Base-by-base conservation (phyloP, 2,329 filamentous ascomycete species). In the Phaeophleospora eucalypticola region DNA sequence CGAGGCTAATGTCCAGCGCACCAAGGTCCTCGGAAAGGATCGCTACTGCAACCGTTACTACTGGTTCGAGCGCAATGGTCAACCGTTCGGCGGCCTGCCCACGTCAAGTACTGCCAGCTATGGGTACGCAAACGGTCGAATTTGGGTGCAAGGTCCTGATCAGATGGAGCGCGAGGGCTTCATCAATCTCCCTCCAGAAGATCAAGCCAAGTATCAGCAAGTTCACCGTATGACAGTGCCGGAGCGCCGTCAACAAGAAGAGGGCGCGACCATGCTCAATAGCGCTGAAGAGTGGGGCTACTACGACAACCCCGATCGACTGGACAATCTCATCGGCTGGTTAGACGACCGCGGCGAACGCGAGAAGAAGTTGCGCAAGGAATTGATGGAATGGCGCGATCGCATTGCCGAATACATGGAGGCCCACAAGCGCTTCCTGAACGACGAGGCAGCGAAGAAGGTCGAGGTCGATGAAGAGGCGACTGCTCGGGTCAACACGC, bases 11-110 rank as follows among this genome's bases (percentile, higher is more conserved):
- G 95, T 91, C 60, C 88, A 90, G 29, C 84, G 93, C 52, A 95
- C 90, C 15, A 84, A 88, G 53, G 83, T 91, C 15, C 76, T 98
- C 19, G 93, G 93, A 50, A 91, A 93, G 66, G 93, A 98, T 69
- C 83, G 93, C 36, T 98, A 95, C 75, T 95, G 91, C 83, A 97
- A 98, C 68, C 82, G 91, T 44, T 98, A 97, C 69, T 97, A 94
- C 75, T 98, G 93, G 91, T 96, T 97, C 66, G 93, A 98, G 70
- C 85, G 91, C 53, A 98, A 97, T 62, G 93, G 90, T 18, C 97
- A 97, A 90, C 93, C 93, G 0, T 95, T 91, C 61, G 89, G 79
- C 24, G 93, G 93, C 3, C 76, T 96, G 45, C 90, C 90, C 0
- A 81, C 80, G 54, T 95, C 89, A 67, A 96, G 90, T 14, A 97